A percentile compares a stretch with the other conserved stretches of the same genome.
phyloP scores from a whole-genome alignment of 768 basidiomycete genomes.

The Rubroboletus satanas region DNA sequence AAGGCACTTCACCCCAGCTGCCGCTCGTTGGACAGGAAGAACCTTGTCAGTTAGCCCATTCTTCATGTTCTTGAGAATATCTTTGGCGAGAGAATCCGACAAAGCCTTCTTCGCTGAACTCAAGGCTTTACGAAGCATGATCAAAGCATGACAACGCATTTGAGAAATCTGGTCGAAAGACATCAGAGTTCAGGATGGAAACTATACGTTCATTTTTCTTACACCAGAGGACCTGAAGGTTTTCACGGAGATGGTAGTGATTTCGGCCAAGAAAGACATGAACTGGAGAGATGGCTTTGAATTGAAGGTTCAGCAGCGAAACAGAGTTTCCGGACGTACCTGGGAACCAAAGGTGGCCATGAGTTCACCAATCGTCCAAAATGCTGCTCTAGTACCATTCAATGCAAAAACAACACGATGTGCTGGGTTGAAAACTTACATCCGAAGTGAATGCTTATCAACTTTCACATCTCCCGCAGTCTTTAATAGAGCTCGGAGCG shows the following conservation, averaged over 20 bases:
- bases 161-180: conserved; percentile 57
- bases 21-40: conserved; percentile 79
- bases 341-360: conserved; percentile 84
- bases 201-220: conserved; percentile 25
- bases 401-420: background rate
- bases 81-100: conserved; percentile 71
- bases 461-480: conserved; percentile 70
- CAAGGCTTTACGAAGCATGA: conserved; percentile 77
- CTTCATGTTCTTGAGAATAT: conserved; percentile 81
- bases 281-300: conserved; percentile 47
- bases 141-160: conserved; percentile 76
- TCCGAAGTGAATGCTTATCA: conserved; percentile 61
- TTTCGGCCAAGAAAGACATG: conserved; percentile 94
- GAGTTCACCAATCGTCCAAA: conserved; percentile 84
- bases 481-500: conserved; percentile 72
- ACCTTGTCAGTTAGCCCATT: conserved; percentile 76
- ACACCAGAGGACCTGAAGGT: conserved; percentile 72
- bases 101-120: conserved; percentile 77
- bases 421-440: conserved; percentile 43
- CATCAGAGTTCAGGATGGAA: conserved; percentile 4
- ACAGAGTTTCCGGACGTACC: conserved; percentile 42
- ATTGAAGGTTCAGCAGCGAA: background rate
- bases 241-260: conserved; percentile 60
- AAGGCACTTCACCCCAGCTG: conserved; percentile 56
- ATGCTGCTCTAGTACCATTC: conserved; percentile 57